These are phyloP conservation scores for Euphorbia pulcherrima DNA, from an alignment of 345 rosid genomes.

Conservation along the genomic window DNA sequence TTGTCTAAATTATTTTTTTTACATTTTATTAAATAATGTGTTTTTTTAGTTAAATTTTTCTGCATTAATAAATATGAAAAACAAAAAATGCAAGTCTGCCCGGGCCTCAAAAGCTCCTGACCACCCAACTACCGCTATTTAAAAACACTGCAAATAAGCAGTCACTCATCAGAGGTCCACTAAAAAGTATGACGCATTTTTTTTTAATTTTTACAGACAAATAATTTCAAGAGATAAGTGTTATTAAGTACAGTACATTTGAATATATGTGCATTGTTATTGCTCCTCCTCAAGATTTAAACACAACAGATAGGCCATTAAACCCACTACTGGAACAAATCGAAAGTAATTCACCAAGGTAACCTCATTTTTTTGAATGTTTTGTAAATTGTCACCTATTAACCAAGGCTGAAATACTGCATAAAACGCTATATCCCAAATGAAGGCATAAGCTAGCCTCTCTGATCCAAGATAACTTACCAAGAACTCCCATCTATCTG, in stretches of 20 bases:
- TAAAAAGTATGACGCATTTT: too few relatives aligned
- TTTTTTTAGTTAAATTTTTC: too few relatives aligned
- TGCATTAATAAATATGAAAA: too few relatives aligned
- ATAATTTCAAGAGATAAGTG: not conserved
- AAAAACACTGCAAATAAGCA: too few relatives aligned
- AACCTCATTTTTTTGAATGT: conserved; percentile 49
- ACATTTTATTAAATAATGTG: too few relatives aligned
- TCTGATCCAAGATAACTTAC: conserved; percentile 70
- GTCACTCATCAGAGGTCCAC: too few relatives aligned
- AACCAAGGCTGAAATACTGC: conserved; percentile 92
- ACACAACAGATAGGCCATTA: conserved; percentile 59
- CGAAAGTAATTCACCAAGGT: conserved; percentile 54
- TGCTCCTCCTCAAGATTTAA: conserved; percentile 46
- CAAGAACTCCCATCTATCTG: conserved; percentile 66
- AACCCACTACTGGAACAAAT: conserved; percentile 79
- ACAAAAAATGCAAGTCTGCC: too few relatives aligned
- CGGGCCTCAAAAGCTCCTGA: too few relatives aligned
- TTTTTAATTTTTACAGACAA: too few relatives aligned
- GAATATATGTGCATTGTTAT: conserved; percentile 6
- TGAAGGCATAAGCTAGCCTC: conserved; percentile 84
- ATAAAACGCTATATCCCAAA: conserved; percentile 85
- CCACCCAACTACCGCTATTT: too few relatives aligned
- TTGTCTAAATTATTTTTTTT: too few relatives aligned
- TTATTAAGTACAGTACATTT: not conserved
- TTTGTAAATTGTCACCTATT: conserved; percentile 74